Base-by-base conservation (phyloP, 768 basidiomycete species). In the Sporobolomyces roseus region DNA sequence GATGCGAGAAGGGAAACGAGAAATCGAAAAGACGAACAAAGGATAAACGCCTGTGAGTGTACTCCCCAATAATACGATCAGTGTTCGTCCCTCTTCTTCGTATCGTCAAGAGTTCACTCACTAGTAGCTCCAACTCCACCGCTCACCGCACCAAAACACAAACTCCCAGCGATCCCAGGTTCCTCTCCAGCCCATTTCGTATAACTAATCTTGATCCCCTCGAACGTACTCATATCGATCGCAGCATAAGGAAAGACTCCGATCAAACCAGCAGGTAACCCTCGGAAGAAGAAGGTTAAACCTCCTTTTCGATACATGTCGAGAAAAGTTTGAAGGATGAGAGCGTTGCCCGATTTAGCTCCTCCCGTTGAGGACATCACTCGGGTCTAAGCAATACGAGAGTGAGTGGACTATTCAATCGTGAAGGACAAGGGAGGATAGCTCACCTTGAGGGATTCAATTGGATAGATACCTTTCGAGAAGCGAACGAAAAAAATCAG, bases 161-260 rank as follows among this genome's bases (percentile, higher is more conserved):
- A 90, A 29, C 63, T 70, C 10, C 68, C 91, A 61, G 93, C 82
- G 9, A 93, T 85, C 3, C 90, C 90, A 0, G 94, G 91, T 77
- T 99, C 93, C 32, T 87, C 85, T 38, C 87, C 88, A 8, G 90
- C 89, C 36, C 93, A 94, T 59, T 86, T 85, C 45, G 88, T 81
- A 78, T 98, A 98, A 3, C 89, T 87, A 50, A 93, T 81, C 78
- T 98, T 98, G 64, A 99, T 85, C 3, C 91, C 91, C 80, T 97
- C 94, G 67, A 96, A 98, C 4, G 93, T 93, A 74, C 77, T 78
- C 80, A 81, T 70, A 54, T 99, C 94, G 71, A 98, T 99, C 7
- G 94, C 94, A 19, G 90, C 79, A 69, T 83, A 83, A 1, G 96
- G 96, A 80, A 98, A 98, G 36, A 99, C 96, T 36, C 96, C 96